Evolutionary conservation across 1,139 yeast species (phyloP).

Genomic region (Petasospora rhodanensis): DNA sequence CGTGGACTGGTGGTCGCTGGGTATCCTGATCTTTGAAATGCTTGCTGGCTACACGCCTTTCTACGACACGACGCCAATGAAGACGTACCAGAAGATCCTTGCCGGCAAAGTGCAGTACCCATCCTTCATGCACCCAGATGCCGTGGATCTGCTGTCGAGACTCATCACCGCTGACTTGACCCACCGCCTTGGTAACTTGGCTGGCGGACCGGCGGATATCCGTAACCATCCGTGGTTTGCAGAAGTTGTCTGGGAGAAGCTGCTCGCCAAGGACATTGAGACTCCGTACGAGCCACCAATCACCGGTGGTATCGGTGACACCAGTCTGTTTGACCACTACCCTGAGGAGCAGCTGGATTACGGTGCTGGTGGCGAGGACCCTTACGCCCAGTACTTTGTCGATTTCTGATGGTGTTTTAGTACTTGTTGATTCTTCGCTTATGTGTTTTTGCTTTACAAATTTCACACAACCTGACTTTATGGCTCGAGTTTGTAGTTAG

Average conservation of each 20-base stretch:
- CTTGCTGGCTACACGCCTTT: constrained; percentile 97
- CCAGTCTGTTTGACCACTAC: constrained; percentile 88
- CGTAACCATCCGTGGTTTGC: constrained; percentile 92
- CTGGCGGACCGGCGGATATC: constrained; percentile 86
- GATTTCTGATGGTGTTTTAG: constrained; percentile 51
- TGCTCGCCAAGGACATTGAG: constrained; percentile 84
- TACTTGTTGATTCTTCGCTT: background rate
- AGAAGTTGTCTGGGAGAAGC: constrained; percentile 94
- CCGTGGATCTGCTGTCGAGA: constrained; percentile 71
- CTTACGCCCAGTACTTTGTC: constrained; percentile 66
- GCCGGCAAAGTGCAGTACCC: constrained; percentile 88
- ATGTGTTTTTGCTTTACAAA: background rate
- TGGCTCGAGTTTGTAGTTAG: too few species aligned
- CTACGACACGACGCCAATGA: constrained; percentile 95
- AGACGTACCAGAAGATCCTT: constrained; percentile 91
- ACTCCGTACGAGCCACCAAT: constrained; percentile 99
- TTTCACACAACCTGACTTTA: too few species aligned
- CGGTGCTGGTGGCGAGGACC: constrained; percentile 81
- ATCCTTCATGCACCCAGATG: constrained; percentile 84
- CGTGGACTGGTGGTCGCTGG: constrained; percentile 99
- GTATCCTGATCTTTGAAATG: constrained; percentile 93
- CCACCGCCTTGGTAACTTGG: constrained; percentile 85
- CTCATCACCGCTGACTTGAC: constrained; percentile 89
- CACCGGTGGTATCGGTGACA: constrained; percentile 93
- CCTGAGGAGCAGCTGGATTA: constrained; percentile 93